phyloP scores from a whole-genome alignment of 441 rosid genomes.

The Aquilaria agallochum region DNA sequence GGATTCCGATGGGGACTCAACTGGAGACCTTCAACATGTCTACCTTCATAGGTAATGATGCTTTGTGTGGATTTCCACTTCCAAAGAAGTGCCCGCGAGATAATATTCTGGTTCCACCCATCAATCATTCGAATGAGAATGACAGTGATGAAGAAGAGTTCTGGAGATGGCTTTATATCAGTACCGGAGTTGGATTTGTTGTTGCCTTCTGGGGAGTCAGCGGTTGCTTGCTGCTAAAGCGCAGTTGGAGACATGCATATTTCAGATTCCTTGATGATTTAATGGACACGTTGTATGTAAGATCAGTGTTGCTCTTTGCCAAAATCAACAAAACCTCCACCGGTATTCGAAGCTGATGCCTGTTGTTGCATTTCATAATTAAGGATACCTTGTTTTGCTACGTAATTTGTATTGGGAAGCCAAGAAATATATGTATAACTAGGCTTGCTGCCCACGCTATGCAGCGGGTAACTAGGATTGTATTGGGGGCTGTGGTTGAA shows the following conservation, averaged over 20 bases:
- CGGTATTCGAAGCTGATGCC: too few relatives aligned
- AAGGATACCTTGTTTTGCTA: too few relatives aligned
- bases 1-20: slow-evolving; percentile 15
- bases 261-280: slow-evolving; percentile 9
- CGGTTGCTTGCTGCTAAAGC: slow-evolving; percentile 17
- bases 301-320: too few relatives aligned
- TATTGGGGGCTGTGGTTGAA: too few relatives aligned
- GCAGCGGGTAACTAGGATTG: too few relatives aligned
- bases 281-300: too few relatives aligned
- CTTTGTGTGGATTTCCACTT: slow-evolving; percentile 21
- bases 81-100: not conserved
- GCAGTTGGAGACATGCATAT: slow-evolving; percentile 18
- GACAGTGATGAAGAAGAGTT: not conserved
- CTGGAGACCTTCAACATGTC: slow-evolving; percentile 12
- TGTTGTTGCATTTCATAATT: too few relatives aligned
- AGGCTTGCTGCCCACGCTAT: too few relatives aligned
- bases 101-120: not conserved
- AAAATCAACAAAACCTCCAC: too few relatives aligned
- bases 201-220: slow-evolving; percentile 22
- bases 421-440: too few relatives aligned
- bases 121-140: not conserved
- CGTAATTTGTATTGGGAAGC: too few relatives aligned
- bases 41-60: slow-evolving; percentile 16
- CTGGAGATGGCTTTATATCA: not conserved
- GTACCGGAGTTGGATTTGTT: slow-evolving; percentile 7